Evolutionary conservation across 2,329 filamentous ascomycete species (phyloP).

Genomic region (Aspergillus udagawae): DNA sequence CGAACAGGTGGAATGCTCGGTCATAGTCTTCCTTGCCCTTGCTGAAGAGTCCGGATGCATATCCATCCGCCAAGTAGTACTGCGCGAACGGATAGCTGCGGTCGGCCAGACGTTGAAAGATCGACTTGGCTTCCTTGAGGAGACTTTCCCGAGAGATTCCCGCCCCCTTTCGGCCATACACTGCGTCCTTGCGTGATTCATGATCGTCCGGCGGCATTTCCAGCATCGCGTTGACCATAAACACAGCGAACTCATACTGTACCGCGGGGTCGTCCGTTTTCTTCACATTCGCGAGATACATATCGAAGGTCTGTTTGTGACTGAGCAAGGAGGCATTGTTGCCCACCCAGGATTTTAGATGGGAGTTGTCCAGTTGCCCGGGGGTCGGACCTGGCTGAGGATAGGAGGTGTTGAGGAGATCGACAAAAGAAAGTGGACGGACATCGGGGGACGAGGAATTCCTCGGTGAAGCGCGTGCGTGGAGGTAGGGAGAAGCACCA

Average conservation of each 20-base stretch:
- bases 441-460: slow-evolving; percentile 54
- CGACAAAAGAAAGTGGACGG: slow-evolving; percentile 58
- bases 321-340: slow-evolving; percentile 87
- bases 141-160: slow-evolving; percentile 60
- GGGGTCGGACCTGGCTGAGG: slow-evolving; percentile 69
- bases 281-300: slow-evolving; percentile 96
- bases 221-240: slow-evolving; percentile 84
- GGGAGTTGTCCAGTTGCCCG: slow-evolving; percentile 70
- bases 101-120: slow-evolving; percentile 80
- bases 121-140: slow-evolving; percentile 80
- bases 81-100: slow-evolving; percentile 94
- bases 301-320: slow-evolving; percentile 89
- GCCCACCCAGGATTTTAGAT: slow-evolving; percentile 73
- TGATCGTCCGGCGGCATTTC: slow-evolving; percentile 61
- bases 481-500: slow-evolving; percentile 45
- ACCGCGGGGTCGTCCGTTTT: slow-evolving; percentile 89
- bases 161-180: slow-evolving; percentile 21
- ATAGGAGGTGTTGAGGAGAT: slow-evolving; percentile 66
- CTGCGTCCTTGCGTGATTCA: slow-evolving; percentile 22
- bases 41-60: slow-evolving; percentile 88
- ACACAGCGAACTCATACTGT: slow-evolving; percentile 94
- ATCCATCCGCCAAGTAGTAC: slow-evolving; percentile 94
- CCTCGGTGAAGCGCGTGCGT: slow-evolving; percentile 48
- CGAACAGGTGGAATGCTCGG: slow-evolving; percentile 85
- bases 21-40: slow-evolving; percentile 92